Evolutionary conservation across 371 early-diverging fungal species (phyloP).

Genomic region (Actinomucor elegans): DNA sequence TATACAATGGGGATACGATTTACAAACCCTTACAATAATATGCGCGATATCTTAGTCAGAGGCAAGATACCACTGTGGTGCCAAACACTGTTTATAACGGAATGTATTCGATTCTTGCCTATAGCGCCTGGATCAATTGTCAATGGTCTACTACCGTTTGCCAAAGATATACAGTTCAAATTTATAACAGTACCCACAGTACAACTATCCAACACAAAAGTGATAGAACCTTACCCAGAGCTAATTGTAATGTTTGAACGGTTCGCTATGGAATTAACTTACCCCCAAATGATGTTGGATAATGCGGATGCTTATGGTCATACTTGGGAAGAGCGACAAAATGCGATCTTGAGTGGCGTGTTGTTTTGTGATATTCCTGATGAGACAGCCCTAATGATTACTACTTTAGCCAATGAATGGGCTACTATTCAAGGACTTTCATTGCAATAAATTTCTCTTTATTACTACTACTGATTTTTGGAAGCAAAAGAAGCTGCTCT

Average conservation of each 20-base stretch:
- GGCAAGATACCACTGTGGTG: conserved; percentile 41
- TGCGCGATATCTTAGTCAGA: conserved; percentile 33
- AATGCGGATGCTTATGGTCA: not conserved
- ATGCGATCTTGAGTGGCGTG: conserved; percentile 17
- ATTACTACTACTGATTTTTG: too few relatives aligned
- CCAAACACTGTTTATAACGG: conserved; percentile 35
- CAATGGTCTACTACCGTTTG: conserved; percentile 38
- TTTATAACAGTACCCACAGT: conserved; percentile 15
- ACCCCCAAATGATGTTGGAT: conserved; percentile 15
- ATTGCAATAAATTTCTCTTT: not conserved
- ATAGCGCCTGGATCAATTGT: conserved; percentile 20
- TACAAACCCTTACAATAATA: conserved; percentile 29
- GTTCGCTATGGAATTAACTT: conserved; percentile 35
- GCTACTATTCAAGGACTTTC: conserved; percentile 27
- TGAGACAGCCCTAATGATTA: conserved; percentile 20
- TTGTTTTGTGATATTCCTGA: conserved; percentile 38
- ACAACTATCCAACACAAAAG: not conserved
- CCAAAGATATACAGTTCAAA: conserved; percentile 32
- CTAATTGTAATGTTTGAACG: conserved; percentile 28
- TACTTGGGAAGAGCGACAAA: conserved; percentile 12
- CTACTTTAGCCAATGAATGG: conserved; percentile 31
- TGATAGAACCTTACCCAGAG: conserved; percentile 19
- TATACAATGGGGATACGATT: conserved; percentile 47
- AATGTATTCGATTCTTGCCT: conserved; percentile 29
- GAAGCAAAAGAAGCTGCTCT: conserved; percentile 1